phyloP scores from a whole-genome alignment of 768 basidiomycete species.

The Auriscalpium microsporum region DNA sequence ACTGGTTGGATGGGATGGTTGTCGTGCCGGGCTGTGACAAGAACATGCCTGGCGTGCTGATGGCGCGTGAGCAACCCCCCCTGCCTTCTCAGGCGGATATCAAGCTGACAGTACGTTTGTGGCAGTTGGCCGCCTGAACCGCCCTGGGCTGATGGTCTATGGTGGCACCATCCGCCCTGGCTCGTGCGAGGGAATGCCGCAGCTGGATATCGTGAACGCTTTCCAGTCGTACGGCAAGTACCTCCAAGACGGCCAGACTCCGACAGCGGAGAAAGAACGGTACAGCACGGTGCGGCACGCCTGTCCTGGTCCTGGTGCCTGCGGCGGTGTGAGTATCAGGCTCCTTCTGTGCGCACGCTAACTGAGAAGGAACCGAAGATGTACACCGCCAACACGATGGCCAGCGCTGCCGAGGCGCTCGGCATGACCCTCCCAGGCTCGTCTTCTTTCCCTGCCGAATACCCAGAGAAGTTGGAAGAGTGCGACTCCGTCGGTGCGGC shows the following conservation, averaged over 20 bases:
- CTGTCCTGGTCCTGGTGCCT: constrained; percentile 96
- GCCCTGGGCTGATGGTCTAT: constrained; percentile 96
- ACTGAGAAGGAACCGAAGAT: constrained; percentile 42
- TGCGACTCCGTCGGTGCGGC: constrained; percentile 69
- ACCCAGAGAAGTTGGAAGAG: constrained; percentile 79
- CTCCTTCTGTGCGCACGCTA: not conserved
- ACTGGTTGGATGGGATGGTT: constrained; percentile 97
- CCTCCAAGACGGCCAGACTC: constrained; percentile 80
- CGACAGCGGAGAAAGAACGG: constrained; percentile 72
- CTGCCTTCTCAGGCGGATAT: not conserved
- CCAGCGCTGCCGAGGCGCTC: constrained; percentile 87
- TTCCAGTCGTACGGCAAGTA: constrained; percentile 98
- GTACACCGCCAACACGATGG: constrained; percentile 99
- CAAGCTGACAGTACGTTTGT: not conserved
- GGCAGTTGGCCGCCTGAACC: constrained; percentile 86
- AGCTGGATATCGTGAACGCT: constrained; percentile 92
- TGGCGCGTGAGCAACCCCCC: constrained; percentile 64
- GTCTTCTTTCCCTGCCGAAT: constrained; percentile 94
- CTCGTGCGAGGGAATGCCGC: constrained; percentile 79
- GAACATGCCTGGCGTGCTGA: constrained; percentile 99
- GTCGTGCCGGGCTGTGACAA: constrained; percentile 98
- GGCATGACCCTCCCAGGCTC: constrained; percentile 97
- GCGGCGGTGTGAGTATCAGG: constrained; percentile 74
- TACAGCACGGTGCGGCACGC: constrained; percentile 86
- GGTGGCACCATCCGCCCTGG: constrained; percentile 93